Evolutionary conservation across 345 rosid species (phyloP).

Genomic region (Hypericum perforatum): DNA sequence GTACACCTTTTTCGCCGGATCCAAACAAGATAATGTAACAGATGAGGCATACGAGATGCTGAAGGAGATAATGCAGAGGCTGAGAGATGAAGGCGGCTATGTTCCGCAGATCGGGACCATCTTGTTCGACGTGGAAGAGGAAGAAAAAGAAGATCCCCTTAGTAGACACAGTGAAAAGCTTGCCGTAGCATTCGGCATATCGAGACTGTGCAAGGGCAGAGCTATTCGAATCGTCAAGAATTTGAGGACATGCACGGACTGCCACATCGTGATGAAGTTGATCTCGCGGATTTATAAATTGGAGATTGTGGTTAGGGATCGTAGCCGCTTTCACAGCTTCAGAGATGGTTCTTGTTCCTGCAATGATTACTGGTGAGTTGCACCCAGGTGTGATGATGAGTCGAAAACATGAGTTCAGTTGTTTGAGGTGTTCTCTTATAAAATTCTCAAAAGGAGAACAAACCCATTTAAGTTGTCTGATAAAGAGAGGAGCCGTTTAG

Average conservation of each 20-base stretch:
- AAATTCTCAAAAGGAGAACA: too few relatives aligned
- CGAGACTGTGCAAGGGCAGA: conserved; percentile 30
- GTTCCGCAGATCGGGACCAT: conserved; percentile 41
- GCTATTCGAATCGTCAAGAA: conserved; percentile 45
- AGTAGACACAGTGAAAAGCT: conserved; percentile 57
- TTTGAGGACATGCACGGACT: conserved; percentile 54
- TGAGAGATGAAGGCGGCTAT: conserved; percentile 42
- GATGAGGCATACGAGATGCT: conserved; percentile 39
- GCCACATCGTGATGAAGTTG: conserved; percentile 47
- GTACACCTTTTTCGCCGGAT: conserved; percentile 21
- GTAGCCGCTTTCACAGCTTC: conserved; percentile 53
- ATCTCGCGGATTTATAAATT: conserved; percentile 37
- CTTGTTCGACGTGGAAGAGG: conserved; percentile 44
- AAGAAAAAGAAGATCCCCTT: conserved; percentile 52
- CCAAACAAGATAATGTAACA: conserved; percentile 15
- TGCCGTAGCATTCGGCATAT: conserved; percentile 52
- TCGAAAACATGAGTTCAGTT: too few relatives aligned
- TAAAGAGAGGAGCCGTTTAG: too few relatives aligned
- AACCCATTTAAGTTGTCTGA: too few relatives aligned
- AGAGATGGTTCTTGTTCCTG: conserved; percentile 46
- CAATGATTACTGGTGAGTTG: conserved; percentile 45
- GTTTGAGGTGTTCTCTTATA: too few relatives aligned
- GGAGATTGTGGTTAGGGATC: conserved; percentile 52
- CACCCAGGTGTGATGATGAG: too few relatives aligned
- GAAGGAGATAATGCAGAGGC: conserved; percentile 21